phyloP scores from a whole-genome alignment of 2,329 filamentous ascomycete species.

The Sclerotinia trifoliorum region DNA sequence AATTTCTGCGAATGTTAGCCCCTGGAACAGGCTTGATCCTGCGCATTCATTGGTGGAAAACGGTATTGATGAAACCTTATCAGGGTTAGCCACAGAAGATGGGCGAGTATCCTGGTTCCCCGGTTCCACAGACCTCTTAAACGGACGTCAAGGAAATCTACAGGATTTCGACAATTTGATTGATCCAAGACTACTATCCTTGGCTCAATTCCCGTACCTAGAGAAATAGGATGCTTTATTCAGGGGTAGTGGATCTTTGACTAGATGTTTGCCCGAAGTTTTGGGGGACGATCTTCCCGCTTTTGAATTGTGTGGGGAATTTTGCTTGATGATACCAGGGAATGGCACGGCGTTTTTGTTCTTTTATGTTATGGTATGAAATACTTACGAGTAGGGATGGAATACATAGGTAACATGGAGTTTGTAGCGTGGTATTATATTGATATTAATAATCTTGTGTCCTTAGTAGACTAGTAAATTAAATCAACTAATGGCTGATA shows the following conservation, averaged over 20 bases:
- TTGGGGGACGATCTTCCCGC: background rate
- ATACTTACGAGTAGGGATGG: accelerated
- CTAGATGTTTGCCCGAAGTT: background rate
- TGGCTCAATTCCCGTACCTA: background rate
- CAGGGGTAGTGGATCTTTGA: accelerated
- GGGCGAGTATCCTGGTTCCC: accelerated
- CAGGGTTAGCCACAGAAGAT: background rate
- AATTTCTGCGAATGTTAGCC: background rate
- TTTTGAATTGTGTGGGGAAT: background rate
- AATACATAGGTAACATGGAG: background rate
- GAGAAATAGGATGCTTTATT: too few relatives aligned
- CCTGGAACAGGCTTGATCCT: background rate
- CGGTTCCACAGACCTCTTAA: background rate
- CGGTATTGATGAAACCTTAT: too few relatives aligned
- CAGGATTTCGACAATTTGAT: background rate
- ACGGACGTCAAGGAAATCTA: background rate
- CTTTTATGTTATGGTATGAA: background rate
- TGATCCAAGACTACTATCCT: background rate
- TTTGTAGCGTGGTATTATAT: too few relatives aligned
- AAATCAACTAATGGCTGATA: background rate
- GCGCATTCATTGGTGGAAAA: accelerated
- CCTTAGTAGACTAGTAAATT: background rate
- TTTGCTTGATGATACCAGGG: background rate
- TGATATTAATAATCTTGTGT: background rate
- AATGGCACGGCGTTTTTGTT: too few relatives aligned